Evolutionary conservation across 495 filamentous ascomycete genomes (phyloP).

Genomic region (Pseudoneurospora amorphoporcata): DNA sequence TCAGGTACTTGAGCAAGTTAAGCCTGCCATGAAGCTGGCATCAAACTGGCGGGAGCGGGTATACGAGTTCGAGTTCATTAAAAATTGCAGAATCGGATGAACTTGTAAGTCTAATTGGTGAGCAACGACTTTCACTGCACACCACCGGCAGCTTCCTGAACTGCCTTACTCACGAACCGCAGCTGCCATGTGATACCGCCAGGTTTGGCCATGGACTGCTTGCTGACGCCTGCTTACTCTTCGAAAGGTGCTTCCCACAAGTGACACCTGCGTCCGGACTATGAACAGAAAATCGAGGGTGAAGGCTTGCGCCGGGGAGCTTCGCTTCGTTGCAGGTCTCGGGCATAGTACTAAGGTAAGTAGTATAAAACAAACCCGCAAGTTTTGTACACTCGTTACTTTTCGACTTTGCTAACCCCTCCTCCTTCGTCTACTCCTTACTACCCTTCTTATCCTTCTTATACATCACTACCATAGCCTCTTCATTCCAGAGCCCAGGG

Average conservation of each 20-base stretch:
- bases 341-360: neutral
- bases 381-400: neutral
- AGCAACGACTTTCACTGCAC: neutral
- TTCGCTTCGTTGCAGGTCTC: neutral
- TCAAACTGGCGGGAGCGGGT: neutral
- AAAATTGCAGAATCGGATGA: neutral
- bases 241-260: neutral
- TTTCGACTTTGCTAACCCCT: neutral
- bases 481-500: neutral
- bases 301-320: neutral
- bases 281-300: neutral
- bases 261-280: neutral
- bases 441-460: neutral
- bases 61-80: neutral
- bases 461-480: neutral
- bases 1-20: neutral
- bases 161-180: neutral
- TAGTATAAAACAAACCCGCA: neutral
- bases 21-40: neutral
- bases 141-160: neutral
- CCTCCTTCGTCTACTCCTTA: neutral
- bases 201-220: neutral
- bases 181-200: neutral
- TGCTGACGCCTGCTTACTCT: neutral
- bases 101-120: neutral